phyloP scores from a whole-genome alignment of 176 grass and related monocot species.

The Ensete ventricosum region DNA sequence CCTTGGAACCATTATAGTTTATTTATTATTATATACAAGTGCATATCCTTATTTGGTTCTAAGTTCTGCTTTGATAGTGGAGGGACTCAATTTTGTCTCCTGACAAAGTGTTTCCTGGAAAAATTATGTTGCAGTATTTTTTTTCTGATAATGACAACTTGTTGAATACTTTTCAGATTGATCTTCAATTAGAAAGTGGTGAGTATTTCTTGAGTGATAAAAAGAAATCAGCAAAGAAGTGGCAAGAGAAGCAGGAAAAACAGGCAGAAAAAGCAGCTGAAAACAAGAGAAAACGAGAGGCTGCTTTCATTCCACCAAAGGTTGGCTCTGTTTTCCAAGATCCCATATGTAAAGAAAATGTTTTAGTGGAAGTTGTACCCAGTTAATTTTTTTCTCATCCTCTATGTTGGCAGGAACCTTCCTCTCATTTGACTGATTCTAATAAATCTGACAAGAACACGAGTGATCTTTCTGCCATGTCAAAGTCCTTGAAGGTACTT shows the following conservation, averaged over 20 bases:
- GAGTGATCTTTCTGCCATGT: slow-evolving; percentile 36
- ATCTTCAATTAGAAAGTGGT: slow-evolving; percentile 68
- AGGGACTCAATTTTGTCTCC: not conserved
- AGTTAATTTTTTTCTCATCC: not conserved
- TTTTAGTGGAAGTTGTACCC: not conserved
- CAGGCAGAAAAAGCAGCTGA: slow-evolving; percentile 75
- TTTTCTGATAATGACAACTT: not conserved
- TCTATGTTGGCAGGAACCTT: slow-evolving; percentile 40
- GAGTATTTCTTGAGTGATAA: slow-evolving; percentile 95
- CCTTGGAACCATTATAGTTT: not conserved
- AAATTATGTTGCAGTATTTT: not conserved
- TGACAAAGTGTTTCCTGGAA: not conserved
- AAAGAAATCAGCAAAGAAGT: slow-evolving; percentile 81
- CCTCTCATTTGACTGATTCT: slow-evolving; percentile 26
- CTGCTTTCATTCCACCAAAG: slow-evolving; percentile 83
- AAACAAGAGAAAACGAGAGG: slow-evolving; percentile 87
- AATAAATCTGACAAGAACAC: slow-evolving; percentile 30
- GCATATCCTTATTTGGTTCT: no score
- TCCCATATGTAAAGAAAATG: not conserved
- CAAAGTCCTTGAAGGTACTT: slow-evolving; percentile 77
- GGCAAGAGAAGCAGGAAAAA: slow-evolving; percentile 85
- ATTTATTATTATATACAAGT: not conserved
- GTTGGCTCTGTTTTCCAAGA: slow-evolving; percentile 16
- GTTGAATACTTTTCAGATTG: slow-evolving; percentile 45
- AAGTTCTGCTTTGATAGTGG: not conserved